Percentiles rank a stretch among this genome's conserved stretches.
Conservation (phyloP, 177 flowering plant species). For the Vitis hybrid region DNA sequence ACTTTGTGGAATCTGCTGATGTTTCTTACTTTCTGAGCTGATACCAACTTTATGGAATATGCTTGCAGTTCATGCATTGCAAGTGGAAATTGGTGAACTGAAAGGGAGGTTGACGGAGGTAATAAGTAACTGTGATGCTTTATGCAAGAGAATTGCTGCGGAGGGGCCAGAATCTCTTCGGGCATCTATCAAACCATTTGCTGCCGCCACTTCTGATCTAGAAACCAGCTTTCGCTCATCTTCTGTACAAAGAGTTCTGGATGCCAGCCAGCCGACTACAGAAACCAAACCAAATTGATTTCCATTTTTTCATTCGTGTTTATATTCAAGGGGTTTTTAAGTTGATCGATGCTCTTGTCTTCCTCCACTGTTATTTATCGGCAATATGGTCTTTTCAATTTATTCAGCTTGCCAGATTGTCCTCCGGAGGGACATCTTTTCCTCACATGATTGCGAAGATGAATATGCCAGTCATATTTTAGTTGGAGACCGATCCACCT, state of each 20-base stretch:
- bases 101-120: slow-evolving; percentile 95
- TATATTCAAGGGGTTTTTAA: too few species aligned
- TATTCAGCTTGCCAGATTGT: too few species aligned
- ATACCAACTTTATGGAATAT: slow-evolving; percentile 4
- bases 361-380: too few species aligned
- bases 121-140: slow-evolving; percentile 79
- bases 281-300: slow-evolving; percentile 12
- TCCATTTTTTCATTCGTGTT: background rate
- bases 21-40: background rate
- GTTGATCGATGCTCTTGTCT: too few species aligned
- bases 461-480: too few species aligned
- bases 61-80: slow-evolving; percentile 73
- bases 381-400: too few species aligned
- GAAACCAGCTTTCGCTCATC: slow-evolving; percentile 17
- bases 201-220: slow-evolving; percentile 27
- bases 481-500: too few species aligned
- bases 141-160: slow-evolving; percentile 75
- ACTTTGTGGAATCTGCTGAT: background rate
- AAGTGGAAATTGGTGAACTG: slow-evolving; percentile 93
- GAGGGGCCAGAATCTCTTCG: slow-evolving; percentile 86
- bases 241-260: slow-evolving; percentile 17
- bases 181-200: slow-evolving; percentile 68
- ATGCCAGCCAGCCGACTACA: slow-evolving; percentile 14
- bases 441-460: too few species aligned
- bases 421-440: too few species aligned